Percentiles rank a stretch among this genome's conserved stretches.
Conservation (phyloP, 2,329 filamentous ascomycete species). For the Zymoseptoria passerinii region DNA sequence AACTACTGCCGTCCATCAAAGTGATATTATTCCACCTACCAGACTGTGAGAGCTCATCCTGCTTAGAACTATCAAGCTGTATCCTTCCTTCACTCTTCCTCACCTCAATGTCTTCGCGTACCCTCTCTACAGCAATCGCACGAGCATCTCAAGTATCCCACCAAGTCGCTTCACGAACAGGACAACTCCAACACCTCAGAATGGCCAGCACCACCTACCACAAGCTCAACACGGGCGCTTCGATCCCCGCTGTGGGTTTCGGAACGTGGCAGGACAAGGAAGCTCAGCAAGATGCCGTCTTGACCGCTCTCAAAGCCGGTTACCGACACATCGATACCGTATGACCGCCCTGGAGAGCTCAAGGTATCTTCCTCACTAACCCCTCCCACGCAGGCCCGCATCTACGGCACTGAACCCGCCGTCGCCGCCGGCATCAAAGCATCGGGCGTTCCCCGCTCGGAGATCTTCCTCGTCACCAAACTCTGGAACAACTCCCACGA, state of each 20-base stretch:
- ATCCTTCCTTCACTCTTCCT: not conserved
- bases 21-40: not conserved
- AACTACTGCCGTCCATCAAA: not conserved
- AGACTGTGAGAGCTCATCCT: not conserved
- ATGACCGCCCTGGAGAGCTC: not conserved
- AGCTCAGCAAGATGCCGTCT: slow-evolving; percentile 42
- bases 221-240: slow-evolving; percentile 32
- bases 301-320: slow-evolving; percentile 40
- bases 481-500: slow-evolving; percentile 58
- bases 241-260: slow-evolving; percentile 34
- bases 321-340: slow-evolving; percentile 48
- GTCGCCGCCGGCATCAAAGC: slow-evolving; percentile 58
- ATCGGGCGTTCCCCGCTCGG: slow-evolving; percentile 53
- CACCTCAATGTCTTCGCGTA: slow-evolving; percentile 5
- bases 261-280: slow-evolving; percentile 49
- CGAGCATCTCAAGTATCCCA: slow-evolving; percentile 13
- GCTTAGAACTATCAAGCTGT: not conserved
- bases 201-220: slow-evolving; percentile 26
- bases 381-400: slow-evolving; percentile 12
- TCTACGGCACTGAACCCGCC: slow-evolving; percentile 52
- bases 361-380: not conserved
- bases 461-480: slow-evolving; percentile 61
- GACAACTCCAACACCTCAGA: slow-evolving; percentile 15
- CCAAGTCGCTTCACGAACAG: slow-evolving; percentile 2
- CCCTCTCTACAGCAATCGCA: slow-evolving; percentile 7